Percentiles rank a stretch among this genome's conserved stretches.
These are phyloP conservation scores for Sporothrix brunneoviolacea DNA, from an alignment of 2,329 filamentous ascomycete genomes.

Conservation along the genomic window DNA sequence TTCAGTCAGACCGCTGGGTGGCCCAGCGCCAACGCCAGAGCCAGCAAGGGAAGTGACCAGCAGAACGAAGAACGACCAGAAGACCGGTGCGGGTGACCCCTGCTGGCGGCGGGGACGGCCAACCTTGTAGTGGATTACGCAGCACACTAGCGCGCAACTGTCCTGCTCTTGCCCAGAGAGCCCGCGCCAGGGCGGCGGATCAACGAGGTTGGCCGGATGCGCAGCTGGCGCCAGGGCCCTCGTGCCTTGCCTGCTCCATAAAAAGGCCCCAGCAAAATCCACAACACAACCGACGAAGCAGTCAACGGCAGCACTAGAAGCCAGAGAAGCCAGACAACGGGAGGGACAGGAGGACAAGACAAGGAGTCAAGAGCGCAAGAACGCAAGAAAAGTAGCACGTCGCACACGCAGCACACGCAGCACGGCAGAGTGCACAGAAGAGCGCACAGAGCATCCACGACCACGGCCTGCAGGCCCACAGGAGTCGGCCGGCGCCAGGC, in stretches of 20 bases:
- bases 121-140: slow-evolving; percentile 18
- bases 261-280: slow-evolving; percentile 1
- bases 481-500: neutral
- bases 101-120: slow-evolving; percentile 16
- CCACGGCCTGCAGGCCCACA: no score
- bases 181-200: slow-evolving; percentile 13
- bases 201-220: slow-evolving; percentile 1
- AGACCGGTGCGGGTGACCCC: slow-evolving; percentile 15
- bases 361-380: no score
- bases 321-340: neutral
- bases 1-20: neutral
- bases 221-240: slow-evolving; percentile 3
- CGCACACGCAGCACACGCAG: neutral
- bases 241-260: slow-evolving; percentile 9
- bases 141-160: slow-evolving; percentile 15
- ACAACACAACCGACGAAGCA: neutral
- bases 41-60: neutral
- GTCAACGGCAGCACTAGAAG: neutral
- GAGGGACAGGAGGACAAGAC: no score
- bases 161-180: slow-evolving; percentile 1
- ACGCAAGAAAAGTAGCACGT: neutral
- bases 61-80: neutral
- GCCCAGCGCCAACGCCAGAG: neutral
- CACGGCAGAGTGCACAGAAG: neutral
- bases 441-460: neutral